Evolutionary conservation across 192 early-diverging fungal genomes (phyloP).

Genomic region (Backusella mclennaniae): DNA sequence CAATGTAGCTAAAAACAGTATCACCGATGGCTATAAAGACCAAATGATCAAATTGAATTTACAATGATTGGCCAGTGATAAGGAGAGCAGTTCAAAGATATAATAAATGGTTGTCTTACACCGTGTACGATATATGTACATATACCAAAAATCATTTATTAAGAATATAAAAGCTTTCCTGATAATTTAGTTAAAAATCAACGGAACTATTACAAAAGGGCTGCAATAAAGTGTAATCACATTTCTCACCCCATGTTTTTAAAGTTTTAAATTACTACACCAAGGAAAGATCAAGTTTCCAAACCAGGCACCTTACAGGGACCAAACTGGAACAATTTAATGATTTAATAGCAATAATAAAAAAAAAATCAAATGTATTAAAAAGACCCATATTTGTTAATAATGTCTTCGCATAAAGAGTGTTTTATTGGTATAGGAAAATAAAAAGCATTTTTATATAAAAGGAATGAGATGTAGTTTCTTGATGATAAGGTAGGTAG

Average conservation of each 20-base stretch:
- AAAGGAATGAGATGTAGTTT: constrained; percentile 8
- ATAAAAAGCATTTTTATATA: constrained; percentile 5
- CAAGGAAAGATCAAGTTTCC: not conserved
- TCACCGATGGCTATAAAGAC: not conserved
- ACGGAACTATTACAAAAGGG: too few species aligned
- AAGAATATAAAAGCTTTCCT: not conserved
- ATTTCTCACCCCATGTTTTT: not conserved
- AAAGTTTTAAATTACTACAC: not conserved
- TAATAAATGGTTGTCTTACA: not conserved
- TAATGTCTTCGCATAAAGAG: not conserved
- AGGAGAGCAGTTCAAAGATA: not conserved
- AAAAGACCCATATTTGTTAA: not conserved
- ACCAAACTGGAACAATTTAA: not conserved
- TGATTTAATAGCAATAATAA: not conserved
- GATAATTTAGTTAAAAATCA: too few species aligned
- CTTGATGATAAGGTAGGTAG: constrained; percentile 5
- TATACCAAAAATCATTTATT: not conserved
- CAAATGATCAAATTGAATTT: not conserved
- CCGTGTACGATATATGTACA: not conserved
- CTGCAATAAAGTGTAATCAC: not conserved
- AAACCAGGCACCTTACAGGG: not conserved
- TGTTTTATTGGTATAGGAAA: not conserved
- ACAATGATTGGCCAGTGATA: not conserved
- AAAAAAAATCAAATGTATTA: not conserved
- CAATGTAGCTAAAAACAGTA: not conserved